phyloP scores from a whole-genome alignment of 257 asterid genomes.

The Thymus quinquecostatus region DNA sequence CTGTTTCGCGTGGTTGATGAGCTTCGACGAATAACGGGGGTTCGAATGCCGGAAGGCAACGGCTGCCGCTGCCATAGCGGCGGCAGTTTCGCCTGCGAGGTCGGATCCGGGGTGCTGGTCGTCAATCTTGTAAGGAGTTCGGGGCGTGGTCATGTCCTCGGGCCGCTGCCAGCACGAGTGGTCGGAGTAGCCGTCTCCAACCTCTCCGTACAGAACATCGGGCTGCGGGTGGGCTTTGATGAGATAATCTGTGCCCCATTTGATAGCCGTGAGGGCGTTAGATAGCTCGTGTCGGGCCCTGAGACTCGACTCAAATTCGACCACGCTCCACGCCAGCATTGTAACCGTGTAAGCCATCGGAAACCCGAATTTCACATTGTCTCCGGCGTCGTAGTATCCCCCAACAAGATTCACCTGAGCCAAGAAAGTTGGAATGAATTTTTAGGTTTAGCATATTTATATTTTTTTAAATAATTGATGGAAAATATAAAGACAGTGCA shows the following conservation, averaged over 20 bases:
- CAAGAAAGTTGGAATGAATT: no score
- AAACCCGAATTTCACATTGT: constrained; percentile 70
- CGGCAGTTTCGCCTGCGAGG: constrained; percentile 72
- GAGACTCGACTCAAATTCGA: constrained; percentile 43
- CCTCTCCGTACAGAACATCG: constrained; percentile 57
- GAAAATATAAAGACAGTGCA: no score
- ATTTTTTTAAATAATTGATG: no score
- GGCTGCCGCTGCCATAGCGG: constrained; percentile 64
- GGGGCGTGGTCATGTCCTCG: constrained; percentile 71
- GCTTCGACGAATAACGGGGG: constrained; percentile 39
- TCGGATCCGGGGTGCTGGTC: constrained; percentile 67
- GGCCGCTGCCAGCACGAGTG: constrained; percentile 76
- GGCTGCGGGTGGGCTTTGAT: constrained; percentile 68
- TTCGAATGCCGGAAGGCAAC: constrained; percentile 37
- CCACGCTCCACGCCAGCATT: constrained; percentile 66
- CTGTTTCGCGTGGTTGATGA: constrained; percentile 59
- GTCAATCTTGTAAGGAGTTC: constrained; percentile 44
- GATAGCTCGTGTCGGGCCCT: constrained; percentile 36
- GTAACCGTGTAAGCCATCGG: constrained; percentile 77
- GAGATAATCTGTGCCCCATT: constrained; percentile 76
- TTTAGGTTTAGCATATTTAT: no score
- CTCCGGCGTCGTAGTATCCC: constrained; percentile 83
- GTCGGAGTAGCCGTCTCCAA: constrained; percentile 66
- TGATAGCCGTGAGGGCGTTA: constrained; percentile 46
- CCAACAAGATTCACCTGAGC: constrained; percentile 59